Evolutionary conservation across 2,329 filamentous ascomycete genomes (phyloP).

Genomic region (Aureobasidium zeae): DNA sequence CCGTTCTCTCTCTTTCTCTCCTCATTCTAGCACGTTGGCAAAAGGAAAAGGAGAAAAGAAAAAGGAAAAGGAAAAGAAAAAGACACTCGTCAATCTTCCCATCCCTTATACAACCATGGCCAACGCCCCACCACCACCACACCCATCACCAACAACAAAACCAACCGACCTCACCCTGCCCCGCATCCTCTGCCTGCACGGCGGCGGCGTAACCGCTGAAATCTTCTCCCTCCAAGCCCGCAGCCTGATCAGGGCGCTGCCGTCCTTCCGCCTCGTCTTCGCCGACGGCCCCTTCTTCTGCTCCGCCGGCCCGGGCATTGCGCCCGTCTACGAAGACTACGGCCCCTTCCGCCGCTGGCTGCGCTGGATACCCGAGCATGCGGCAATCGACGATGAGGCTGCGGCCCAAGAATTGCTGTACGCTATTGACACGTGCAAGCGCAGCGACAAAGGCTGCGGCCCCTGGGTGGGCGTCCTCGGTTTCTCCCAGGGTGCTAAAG

Average conservation of each 20-base stretch:
- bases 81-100: neutral
- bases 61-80: no score
- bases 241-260: conserved; percentile 42
- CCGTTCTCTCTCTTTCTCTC: no score
- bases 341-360: conserved; percentile 59
- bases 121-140: neutral
- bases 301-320: conserved; percentile 52
- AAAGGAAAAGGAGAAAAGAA: no score
- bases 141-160: no score
- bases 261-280: conserved; percentile 62
- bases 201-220: conserved; percentile 62
- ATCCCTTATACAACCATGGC: neutral
- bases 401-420: conserved; percentile 41
- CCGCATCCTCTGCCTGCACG: conserved; percentile 72
- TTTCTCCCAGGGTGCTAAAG: conserved; percentile 43
- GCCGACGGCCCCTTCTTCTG: conserved; percentile 60
- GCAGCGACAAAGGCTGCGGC: conserved; percentile 36
- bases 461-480: conserved; percentile 43
- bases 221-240: conserved; percentile 64
- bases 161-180: conserved; percentile 33
- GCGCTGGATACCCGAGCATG: conserved; percentile 52
- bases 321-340: conserved; percentile 54
- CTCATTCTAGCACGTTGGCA: no score
- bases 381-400: conserved; percentile 42
- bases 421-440: conserved; percentile 36